Base-by-base conservation (phyloP, 306 rosid species). In the Ziziphus jujuba region DNA sequence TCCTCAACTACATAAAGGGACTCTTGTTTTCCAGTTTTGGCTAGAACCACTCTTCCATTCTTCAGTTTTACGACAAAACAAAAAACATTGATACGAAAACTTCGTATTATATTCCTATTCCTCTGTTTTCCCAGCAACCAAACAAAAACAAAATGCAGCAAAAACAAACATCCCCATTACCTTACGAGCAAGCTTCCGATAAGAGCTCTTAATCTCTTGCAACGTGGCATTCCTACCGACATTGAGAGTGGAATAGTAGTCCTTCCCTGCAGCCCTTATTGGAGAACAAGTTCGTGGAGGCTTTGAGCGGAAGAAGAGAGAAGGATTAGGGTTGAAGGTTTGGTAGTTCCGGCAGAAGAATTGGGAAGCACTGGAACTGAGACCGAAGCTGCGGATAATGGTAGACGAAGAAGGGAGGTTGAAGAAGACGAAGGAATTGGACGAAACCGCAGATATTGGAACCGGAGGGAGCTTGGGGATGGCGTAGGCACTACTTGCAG, bases 121-220 rank as follows among this genome's bases (percentile, higher is more conserved):
- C 71, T 54, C 35, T 62, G 67, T 43, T 80, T 75, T 44, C 61
- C 35, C 70, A 58, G 22, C 53, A 79, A 73, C 62, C 53, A 68
- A 66, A 57, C 69, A 47, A 23, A 3, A 56, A 23, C 40, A 23
- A 6, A 56, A 38, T 20, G 20, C 51, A 20, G 3, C 2, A 5
- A 54, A 63, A 28, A 28, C 33, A 28, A 28, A 28, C 33, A 28
- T 28, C 72, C 25, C 15, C 63, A 65, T 43, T 40, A 93, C 99
- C 97, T 93, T 82, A 21, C 95, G 97, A 65, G 99, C 99, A 67
- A 93, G 84, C 66, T 84, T 88, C 48, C 90, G 76, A 22, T 93
- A 93, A 3, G 97, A 71, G 65, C 75, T 71, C 78, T 88, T 90
- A 13, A 93, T 90, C 69, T 90, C 97, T 66, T 88, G 88, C 69